These are phyloP conservation scores for Diaporthe helianthi DNA, from an alignment of 2,329 filamentous ascomycete species.

Conservation along the genomic window DNA sequence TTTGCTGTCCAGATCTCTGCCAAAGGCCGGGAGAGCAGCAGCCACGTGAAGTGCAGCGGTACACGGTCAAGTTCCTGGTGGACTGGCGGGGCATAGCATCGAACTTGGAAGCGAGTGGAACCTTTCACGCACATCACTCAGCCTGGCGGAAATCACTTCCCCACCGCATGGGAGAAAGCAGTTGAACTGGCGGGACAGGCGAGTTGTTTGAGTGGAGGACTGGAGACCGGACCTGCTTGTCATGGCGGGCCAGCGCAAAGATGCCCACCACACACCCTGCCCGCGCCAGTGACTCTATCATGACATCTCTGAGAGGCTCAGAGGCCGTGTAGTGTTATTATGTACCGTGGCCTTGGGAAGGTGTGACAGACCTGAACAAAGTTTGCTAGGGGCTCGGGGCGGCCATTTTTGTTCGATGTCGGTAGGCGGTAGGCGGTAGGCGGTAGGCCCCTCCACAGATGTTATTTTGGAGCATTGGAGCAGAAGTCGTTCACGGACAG, in stretches of 20 bases:
- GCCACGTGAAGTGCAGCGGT: conserved; percentile 28
- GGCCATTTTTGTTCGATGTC: neutral
- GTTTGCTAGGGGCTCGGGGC: conserved; percentile 4
- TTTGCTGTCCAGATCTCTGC: neutral
- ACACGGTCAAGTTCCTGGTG: conserved; percentile 32
- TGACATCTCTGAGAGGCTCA: neutral
- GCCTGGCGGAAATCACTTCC: conserved; percentile 20
- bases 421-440: neutral
- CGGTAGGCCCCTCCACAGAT: neutral
- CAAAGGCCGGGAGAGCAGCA: conserved; percentile 11
- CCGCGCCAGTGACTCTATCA: neutral
- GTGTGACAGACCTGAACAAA: neutral
- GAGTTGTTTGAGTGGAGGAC: neutral
- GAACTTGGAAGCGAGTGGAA: conserved; percentile 31
- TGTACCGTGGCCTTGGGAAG: conserved; percentile 9
- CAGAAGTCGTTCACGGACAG: neutral
- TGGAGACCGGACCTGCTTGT: neutral
- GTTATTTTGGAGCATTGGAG: neutral
- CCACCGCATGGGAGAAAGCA: conserved; percentile 9
- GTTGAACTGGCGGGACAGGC: neutral
- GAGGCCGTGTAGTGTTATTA: neutral
- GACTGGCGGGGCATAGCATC: conserved; percentile 9
- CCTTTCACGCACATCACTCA: conserved; percentile 14
- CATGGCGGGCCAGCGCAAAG: neutral
- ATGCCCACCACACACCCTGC: neutral